Base-by-base conservation (phyloP, 805 yeast species). In the Maudiozyma bulderi region DNA sequence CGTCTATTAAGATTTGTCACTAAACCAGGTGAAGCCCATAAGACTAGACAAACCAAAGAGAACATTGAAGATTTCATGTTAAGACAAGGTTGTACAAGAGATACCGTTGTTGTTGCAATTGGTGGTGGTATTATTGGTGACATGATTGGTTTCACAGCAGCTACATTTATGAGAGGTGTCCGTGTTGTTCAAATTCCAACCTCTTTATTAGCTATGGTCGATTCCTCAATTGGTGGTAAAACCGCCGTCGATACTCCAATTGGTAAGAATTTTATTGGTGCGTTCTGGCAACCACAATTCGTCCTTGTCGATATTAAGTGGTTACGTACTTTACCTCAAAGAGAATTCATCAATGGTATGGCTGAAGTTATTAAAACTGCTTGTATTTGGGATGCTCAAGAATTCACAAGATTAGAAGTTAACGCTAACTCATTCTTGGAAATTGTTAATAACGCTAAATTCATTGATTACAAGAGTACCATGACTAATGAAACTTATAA, bases 111-210 rank as follows among this genome's bases (percentile, higher is more conserved):
- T 50, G 70, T 93, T 44, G 99, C 99, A 8, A 80, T 93, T 51
- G 99, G 99, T 53, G 99, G 99, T 56, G 99, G 99, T 58, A 95
- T 93, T 47, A 91, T 93, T 67, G 99, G 99, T 52, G 99, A 93
- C 64, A 91, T 93, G 99, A 86, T 91, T 56, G 99, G 99, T 4
- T 93, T 81, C 65, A 98, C 93, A 40, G 99, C 99, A n/a, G 91
- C 99, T 33, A 93, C 99, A 2, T 93, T 93, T 67, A 93, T 93
- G 99, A 79, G 99, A 65, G 99, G 99, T 50, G 95, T 93, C 8
- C 77, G 96, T 54, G 88, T 89, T 50, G 82, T 89, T 42, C 99
- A 93, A 67, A 76, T 93, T 31, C 99, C 99, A 49, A 93, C 99
- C 6, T 86, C 96, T 34, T 70, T 93, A 54, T 75, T 93, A 54